A percentile compares a stretch with the other conserved stretches of the same genome.
phyloP scores from a whole-genome alignment of 305 asterid species.

The Rubia balearica region DNA sequence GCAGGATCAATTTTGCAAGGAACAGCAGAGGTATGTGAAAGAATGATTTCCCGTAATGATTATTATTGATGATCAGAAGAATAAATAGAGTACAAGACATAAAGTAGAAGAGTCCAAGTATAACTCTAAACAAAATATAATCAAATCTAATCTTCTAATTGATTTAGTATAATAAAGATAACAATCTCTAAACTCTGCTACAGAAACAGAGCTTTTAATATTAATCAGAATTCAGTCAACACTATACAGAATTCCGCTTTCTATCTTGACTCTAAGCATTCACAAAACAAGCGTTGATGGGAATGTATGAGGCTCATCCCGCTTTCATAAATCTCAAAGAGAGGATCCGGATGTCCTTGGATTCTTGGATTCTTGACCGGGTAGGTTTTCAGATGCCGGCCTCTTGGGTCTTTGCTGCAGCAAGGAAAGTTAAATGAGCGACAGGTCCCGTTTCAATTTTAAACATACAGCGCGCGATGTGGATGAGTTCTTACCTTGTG shows the following conservation, averaged over 20 bases:
- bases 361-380: slow-evolving; percentile 46
- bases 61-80: no score
- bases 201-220: no score
- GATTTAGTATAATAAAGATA: no score
- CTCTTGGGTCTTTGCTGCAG: slow-evolving; percentile 32
- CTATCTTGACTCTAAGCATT: not conserved
- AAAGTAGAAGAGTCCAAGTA: no score
- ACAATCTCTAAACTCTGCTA: no score
- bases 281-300: not conserved
- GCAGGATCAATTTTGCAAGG: no score
- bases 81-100: no score
- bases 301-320: slow-evolving; percentile 6
- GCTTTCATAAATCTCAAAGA: slow-evolving; percentile 15
- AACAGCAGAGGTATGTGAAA: no score
- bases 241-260: not conserved
- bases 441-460: not conserved
- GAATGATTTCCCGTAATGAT: no score
- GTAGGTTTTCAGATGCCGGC: slow-evolving; percentile 33
- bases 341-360: slow-evolving; percentile 36
- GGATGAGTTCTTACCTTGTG: slow-evolving; percentile 48
- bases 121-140: no score
- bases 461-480: not conserved
- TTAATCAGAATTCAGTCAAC: not conserved
- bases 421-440: not conserved
- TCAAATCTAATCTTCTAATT: no score